Percentiles rank a stretch among this genome's conserved stretches.
These are phyloP conservation scores for Coniella lustricola DNA, from an alignment of 2,329 filamentous ascomycete species.

Conservation along the genomic window DNA sequence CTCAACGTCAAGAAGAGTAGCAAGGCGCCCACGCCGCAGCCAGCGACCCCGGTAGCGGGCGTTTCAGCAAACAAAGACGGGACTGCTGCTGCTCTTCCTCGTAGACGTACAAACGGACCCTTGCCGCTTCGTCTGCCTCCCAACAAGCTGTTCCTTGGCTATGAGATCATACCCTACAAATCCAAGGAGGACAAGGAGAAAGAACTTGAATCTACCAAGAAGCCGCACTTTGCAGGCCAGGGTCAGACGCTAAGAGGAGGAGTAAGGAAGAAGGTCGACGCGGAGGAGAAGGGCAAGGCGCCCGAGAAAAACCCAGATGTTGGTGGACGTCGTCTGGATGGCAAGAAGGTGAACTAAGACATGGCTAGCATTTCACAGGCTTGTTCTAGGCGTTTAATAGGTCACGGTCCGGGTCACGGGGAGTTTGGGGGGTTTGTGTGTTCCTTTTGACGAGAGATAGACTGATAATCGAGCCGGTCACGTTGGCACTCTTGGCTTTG, in stretches of 20 bases:
- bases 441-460: too few species aligned
- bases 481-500: too few species aligned
- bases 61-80: constrained; percentile 34
- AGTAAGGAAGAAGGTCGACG: constrained; percentile 62
- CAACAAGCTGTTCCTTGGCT: constrained; percentile 95
- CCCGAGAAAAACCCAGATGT: constrained; percentile 36
- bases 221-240: constrained; percentile 74
- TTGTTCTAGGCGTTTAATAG: constrained; percentile 5
- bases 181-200: constrained; percentile 65
- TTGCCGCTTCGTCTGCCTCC: constrained; percentile 77
- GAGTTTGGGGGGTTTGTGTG: neutral
- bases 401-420: neutral
- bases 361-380: neutral
- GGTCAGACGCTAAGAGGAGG: constrained; percentile 70
- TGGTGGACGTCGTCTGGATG: constrained; percentile 11
- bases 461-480: too few species aligned
- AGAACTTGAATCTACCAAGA: constrained; percentile 56
- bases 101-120: constrained; percentile 62
- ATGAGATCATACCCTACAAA: constrained; percentile 83
- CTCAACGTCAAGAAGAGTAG: constrained; percentile 75
- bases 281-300: constrained; percentile 39
- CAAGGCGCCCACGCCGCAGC: constrained; percentile 66
- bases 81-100: constrained; percentile 24
- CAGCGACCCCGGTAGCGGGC: constrained; percentile 63
- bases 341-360: constrained; percentile 11